Conservation (phyloP, 768 basidiomycete genomes). For the Mycena albidolilacea region DNA sequence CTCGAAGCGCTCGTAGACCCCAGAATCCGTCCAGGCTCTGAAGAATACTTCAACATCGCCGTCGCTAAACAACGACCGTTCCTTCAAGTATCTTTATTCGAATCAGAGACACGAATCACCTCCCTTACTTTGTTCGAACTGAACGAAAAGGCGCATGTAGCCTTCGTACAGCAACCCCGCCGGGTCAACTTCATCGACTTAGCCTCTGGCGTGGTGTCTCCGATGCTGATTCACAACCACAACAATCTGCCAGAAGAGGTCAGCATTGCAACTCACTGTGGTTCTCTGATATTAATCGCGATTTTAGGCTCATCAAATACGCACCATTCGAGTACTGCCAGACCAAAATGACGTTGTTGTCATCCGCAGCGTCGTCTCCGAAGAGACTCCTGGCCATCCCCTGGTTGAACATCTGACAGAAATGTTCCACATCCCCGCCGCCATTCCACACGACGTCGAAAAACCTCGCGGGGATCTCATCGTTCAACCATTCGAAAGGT, state of each 20-base stretch:
- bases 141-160: constrained; percentile 57
- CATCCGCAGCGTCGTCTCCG: constrained; percentile 56
- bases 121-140: constrained; percentile 59
- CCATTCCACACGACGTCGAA: too few species aligned
- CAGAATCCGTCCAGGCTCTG: constrained; percentile 53
- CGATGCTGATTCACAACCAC: constrained; percentile 57
- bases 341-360: constrained; percentile 66
- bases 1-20: constrained; percentile 64
- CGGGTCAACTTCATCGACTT: constrained; percentile 60
- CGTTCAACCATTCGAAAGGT: constrained; percentile 40
- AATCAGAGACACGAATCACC: constrained; percentile 55
- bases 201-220: constrained; percentile 52
- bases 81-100: constrained; percentile 54
- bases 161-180: constrained; percentile 58
- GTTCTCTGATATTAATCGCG: constrained; percentile 1
- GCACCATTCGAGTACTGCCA: constrained; percentile 67
- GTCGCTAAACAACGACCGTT: constrained; percentile 57
- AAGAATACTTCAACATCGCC: constrained; percentile 54
- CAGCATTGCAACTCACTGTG: constrained; percentile 24
- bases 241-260: constrained; percentile 44
- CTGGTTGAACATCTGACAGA: constrained; percentile 36
- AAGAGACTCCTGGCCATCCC: constrained; percentile 25
- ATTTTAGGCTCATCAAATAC: constrained; percentile 63
- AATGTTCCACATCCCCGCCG: constrained; percentile 43
- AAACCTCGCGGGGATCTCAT: constrained; percentile 33